A percentile compares a stretch with the other conserved stretches of the same genome.
Conservation (phyloP, 371 early-diverging fungal genomes). For the Thermomucor indicae-seudaticae region DNA sequence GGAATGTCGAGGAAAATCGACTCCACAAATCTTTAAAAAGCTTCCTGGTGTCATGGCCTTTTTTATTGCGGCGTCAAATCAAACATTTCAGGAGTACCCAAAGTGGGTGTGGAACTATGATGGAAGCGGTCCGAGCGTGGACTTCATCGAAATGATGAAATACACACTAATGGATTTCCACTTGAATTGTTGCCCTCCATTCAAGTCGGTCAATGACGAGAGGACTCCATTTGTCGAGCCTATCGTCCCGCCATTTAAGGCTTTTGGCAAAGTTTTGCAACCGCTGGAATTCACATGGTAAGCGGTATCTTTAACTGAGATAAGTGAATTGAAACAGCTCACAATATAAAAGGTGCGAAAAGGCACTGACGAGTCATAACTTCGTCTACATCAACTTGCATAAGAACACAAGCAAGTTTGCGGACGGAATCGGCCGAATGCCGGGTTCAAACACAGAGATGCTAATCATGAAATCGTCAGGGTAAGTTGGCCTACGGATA, state of each 20-base stretch:
- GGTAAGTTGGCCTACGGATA: not conserved
- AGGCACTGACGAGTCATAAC: not conserved
- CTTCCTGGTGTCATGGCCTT: not conserved
- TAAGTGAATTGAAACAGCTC: not conserved
- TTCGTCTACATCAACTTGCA: not conserved
- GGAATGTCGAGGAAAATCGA: not conserved
- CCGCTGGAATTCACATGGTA: not conserved
- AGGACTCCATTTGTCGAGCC: not conserved
- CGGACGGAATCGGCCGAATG: not conserved
- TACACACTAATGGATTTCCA: not conserved
- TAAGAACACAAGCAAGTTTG: not conserved
- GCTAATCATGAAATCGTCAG: not conserved
- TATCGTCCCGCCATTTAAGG: not conserved
- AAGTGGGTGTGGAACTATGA: not conserved
- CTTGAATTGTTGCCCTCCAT: not conserved
- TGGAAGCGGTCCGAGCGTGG: not conserved
- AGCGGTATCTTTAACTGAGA: not conserved
- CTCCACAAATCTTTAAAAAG: not conserved
- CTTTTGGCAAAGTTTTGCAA: not conserved
- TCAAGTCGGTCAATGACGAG: not conserved
- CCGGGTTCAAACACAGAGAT: not conserved
- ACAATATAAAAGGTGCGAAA: not conserved
- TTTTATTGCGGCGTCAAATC: not conserved
- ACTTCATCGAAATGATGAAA: not conserved
- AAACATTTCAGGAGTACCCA: not conserved